Conservation (phyloP, 2,329 filamentous ascomycete species). For the Calonectria hongkongensis region DNA sequence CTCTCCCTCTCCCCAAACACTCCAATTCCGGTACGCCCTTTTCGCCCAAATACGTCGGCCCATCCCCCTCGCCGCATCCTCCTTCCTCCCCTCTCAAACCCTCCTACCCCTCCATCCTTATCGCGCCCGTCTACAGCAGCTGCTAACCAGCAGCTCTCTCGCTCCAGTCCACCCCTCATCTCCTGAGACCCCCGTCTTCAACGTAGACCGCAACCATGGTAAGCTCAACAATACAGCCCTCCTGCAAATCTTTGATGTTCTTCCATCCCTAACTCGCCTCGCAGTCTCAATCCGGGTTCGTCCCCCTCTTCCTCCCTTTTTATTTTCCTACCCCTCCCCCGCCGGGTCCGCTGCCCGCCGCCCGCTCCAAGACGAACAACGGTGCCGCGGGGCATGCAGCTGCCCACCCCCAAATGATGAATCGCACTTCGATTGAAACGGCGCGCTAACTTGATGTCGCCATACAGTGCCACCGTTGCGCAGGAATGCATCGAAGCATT, state of each 20-base stretch:
- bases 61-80: background rate
- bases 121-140: constrained; percentile 44
- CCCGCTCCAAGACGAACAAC: constrained; percentile 41
- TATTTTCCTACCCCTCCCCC: constrained; percentile 30
- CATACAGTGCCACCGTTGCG: constrained; percentile 79
- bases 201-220: constrained; percentile 64
- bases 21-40: constrained; percentile 45
- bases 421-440: constrained; percentile 40
- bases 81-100: background rate
- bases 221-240: constrained; percentile 53
- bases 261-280: constrained; percentile 46
- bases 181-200: constrained; percentile 52
- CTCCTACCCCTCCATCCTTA: constrained; percentile 17
- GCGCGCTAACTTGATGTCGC: constrained; percentile 51
- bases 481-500: constrained; percentile 82
- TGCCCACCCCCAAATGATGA: constrained; percentile 35
- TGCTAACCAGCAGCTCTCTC: constrained; percentile 51
- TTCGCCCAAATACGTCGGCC: constrained; percentile 1
- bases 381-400: constrained; percentile 49
- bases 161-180: constrained; percentile 54
- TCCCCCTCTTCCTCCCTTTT: constrained; percentile 49
- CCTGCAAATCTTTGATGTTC: constrained; percentile 15
- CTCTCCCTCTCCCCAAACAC: constrained; percentile 32
- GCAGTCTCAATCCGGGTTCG: constrained; percentile 81
- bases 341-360: constrained; percentile 35